These are phyloP conservation scores for Mortierella sp. DNA, from an alignment of 371 early-diverging fungal genomes.

Conservation along the genomic window DNA sequence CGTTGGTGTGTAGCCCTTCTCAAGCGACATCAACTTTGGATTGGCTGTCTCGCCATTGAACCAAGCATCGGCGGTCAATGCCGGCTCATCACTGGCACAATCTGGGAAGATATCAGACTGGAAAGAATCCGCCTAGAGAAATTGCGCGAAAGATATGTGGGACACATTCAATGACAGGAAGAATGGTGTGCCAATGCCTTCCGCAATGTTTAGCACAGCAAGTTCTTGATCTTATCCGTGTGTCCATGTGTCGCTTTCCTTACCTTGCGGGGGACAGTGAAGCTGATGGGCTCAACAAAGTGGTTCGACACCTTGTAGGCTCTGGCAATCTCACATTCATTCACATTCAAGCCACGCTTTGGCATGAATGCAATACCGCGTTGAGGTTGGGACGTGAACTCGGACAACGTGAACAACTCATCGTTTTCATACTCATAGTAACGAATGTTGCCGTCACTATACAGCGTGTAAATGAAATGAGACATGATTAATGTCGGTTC, in stretches of 20 bases:
- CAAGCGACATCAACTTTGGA: conserved; percentile 85
- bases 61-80: conserved; percentile 91
- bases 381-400: conserved; percentile 94
- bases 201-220: no score
- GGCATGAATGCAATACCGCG: conserved; percentile 96
- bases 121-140: conserved; percentile 90
- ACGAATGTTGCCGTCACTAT: conserved; percentile 96
- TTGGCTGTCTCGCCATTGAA: conserved; percentile 86
- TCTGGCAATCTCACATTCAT: conserved; percentile 90
- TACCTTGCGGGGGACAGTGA: conserved; percentile 97
- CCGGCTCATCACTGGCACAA: conserved; percentile 81
- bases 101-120: conserved; percentile 96
- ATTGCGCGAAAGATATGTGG: background rate
- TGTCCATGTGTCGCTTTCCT: background rate
- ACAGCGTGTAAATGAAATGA: background rate
- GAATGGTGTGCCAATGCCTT: background rate
- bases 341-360: conserved; percentile 89
- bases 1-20: conserved; percentile 78
- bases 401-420: conserved; percentile 81
- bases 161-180: background rate
- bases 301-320: conserved; percentile 91
- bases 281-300: conserved; percentile 94
- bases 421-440: conserved; percentile 96
- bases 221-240: background rate
- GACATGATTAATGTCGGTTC: background rate